Conservation (phyloP, 164 flowering plant genomes). For the Vitis vinifera region DNA sequence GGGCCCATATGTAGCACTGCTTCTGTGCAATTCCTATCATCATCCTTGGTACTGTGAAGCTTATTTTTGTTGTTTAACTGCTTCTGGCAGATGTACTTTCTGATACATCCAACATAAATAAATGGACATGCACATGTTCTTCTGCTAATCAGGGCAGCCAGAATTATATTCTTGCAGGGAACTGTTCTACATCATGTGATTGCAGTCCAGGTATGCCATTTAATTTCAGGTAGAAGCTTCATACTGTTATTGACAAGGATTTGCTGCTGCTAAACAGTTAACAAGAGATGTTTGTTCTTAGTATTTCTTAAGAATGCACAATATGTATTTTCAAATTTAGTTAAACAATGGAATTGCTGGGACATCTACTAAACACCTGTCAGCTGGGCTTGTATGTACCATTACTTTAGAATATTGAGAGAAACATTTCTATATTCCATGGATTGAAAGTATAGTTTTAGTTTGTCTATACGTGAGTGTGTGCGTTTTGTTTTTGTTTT, state of each 20-base stretch:
- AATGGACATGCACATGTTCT: conserved; percentile 74
- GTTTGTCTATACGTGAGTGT: too few species aligned
- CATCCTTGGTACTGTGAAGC: not conserved
- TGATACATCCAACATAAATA: conserved; percentile 29
- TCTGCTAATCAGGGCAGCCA: conserved; percentile 36
- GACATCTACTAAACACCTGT: too few species aligned
- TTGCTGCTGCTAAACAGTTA: not conserved
- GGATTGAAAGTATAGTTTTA: too few species aligned
- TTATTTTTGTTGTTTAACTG: not conserved
- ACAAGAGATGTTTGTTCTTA: not conserved
- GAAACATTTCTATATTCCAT: too few species aligned
- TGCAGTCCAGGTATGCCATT: conserved; percentile 59
- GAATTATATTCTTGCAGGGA: conserved; percentile 28
- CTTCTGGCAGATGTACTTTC: conserved; percentile 44
- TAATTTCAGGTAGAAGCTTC: conserved; percentile 3
- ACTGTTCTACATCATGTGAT: conserved; percentile 70
- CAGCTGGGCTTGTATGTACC: too few species aligned
- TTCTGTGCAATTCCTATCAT: not conserved
- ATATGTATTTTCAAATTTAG: too few species aligned
- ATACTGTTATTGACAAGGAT: conserved; percentile 1
- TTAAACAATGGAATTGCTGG: too few species aligned
- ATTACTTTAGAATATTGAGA: too few species aligned
- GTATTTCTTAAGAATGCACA: too few species aligned
- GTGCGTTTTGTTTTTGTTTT: too few species aligned
- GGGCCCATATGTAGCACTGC: not conserved